These are phyloP conservation scores for Citrus sinensis DNA, from an alignment of 345 rosid species.

Conservation along the genomic window DVS_A1.0 CM039164.1:28410001-28410500, in stretches of 20 bases:
- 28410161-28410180: background rate
- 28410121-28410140: no score
- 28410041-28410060: no score
- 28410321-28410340: background rate
- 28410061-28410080: no score
- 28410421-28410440: background rate
- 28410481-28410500: background rate
- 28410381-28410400: background rate
- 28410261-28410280: background rate
- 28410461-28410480: background rate
- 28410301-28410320: conserved; percentile 20
- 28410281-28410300: conserved; percentile 21
- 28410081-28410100: no score
- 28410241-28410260: background rate
- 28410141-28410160: background rate
- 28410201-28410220: background rate
- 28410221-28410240: background rate
- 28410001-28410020: no score
- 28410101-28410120: no score
- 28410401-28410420: background rate
- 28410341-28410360: conserved; percentile 4
- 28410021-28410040: no score
- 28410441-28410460: background rate
- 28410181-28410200: background rate
- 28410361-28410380: conserved; percentile 8